A percentile compares a stretch with the other conserved stretches of the same genome.
phyloP scores from a whole-genome alignment of 192 early-diverging fungal species.

The Coemansia sp. region DNA sequence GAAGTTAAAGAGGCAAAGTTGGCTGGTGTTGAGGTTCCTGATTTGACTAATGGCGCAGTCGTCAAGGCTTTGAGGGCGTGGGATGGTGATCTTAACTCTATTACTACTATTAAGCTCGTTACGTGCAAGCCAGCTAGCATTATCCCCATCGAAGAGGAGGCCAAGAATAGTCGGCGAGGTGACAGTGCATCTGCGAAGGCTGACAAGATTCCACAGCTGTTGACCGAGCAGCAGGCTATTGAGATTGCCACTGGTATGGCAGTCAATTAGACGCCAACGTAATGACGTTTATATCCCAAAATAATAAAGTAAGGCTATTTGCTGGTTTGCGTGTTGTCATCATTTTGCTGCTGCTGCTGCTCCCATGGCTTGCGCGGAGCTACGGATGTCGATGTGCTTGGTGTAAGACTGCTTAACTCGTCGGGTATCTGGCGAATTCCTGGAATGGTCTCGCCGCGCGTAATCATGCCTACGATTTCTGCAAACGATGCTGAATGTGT shows the following conservation, averaged over 20 bases:
- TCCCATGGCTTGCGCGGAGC: conserved; percentile 55
- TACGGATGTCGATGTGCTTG: conserved; percentile 30
- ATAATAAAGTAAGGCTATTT: conserved; percentile 7
- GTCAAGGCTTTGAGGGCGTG: conserved; percentile 41
- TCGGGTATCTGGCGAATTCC: conserved; percentile 48
- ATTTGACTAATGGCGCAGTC: conserved; percentile 37
- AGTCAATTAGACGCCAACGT: conserved; percentile 11
- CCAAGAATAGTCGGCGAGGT: neutral
- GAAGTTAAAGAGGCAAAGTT: conserved; percentile 39
- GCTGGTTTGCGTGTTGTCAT: neutral
- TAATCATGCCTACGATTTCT: conserved; percentile 42
- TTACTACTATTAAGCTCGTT: conserved; percentile 41
- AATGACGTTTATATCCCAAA: neutral
- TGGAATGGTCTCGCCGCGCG: conserved; percentile 28
- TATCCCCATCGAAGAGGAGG: conserved; percentile 6
- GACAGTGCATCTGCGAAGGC: neutral
- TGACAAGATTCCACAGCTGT: conserved; percentile 4
- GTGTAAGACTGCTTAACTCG: conserved; percentile 25
- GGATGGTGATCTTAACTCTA: conserved; percentile 56
- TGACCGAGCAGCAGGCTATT: conserved; percentile 23
- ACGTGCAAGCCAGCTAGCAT: conserved; percentile 35
- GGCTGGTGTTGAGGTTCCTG: conserved; percentile 43
- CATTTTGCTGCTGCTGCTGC: neutral
- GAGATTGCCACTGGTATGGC: conserved; percentile 35
- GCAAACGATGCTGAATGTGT: conserved; percentile 40